phyloP scores from a whole-genome alignment of 1,284 basidiomycete species.

The Coniferiporia weirii region DNA sequence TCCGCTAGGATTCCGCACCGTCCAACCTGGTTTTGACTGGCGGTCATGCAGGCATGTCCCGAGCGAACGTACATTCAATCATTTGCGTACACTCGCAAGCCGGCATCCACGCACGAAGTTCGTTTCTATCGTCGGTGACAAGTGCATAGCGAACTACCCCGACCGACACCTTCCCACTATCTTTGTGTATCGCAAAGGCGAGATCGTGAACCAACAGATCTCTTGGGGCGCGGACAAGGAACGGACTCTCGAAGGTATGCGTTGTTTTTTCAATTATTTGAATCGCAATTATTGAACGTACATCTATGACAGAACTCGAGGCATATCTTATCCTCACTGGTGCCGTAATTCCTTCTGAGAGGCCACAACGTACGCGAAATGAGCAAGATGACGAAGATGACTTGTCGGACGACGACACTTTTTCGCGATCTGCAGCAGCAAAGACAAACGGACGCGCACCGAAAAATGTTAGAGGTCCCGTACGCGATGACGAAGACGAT shows the following conservation, averaged over 20 bases:
- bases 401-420: conserved; percentile 37
- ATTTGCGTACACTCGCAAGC: conserved; percentile 70
- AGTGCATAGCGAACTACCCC: conserved; percentile 95
- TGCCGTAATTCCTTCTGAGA: conserved; percentile 50
- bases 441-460: conserved; percentile 46
- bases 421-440: conserved; percentile 51
- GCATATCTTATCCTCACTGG: conserved; percentile 58
- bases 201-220: conserved; percentile 81
- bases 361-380: conserved; percentile 26
- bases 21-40: conserved; percentile 3
- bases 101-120: conserved; percentile 92
- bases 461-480: conserved; percentile 52
- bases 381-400: conserved; percentile 30
- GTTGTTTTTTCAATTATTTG: conserved; percentile 7
- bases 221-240: conserved; percentile 79
- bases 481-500: conserved; percentile 49
- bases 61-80: conserved; percentile 71
- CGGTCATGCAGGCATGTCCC: conserved; percentile 56
- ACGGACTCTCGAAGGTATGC: conserved; percentile 72
- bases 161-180: conserved; percentile 90
- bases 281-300: neutral
- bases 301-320: conserved; percentile 56
- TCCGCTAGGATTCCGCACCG: neutral
- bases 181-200: conserved; percentile 88
- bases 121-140: conserved; percentile 90